Evolutionary conservation across 805 yeast species (phyloP), one percentile per base, ranked within the genome.

Genomic region (Hanseniaspora lindneri): DNA sequence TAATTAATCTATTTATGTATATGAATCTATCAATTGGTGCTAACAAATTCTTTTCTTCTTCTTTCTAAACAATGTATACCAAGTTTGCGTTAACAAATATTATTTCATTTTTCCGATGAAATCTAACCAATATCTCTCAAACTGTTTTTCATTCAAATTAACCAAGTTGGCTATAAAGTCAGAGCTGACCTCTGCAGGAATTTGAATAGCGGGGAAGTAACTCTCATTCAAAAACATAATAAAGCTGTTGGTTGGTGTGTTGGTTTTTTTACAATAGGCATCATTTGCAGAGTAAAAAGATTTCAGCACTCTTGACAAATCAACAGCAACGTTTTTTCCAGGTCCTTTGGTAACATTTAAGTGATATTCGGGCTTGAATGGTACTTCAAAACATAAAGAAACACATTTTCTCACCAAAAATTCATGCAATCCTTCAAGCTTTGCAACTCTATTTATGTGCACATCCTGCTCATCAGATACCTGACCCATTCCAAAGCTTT

Each of bases 331-430:
- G 51, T 79, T 71, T 57, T 89, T 73, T 54, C 74, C 76, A 60
- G 84, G 88, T 4, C 94, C 94, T 61, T 87, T 95, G 54, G 77
- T 76, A 42, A 79, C 66, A 58, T 80, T 76, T 56, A 80, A 79
- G 32, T 71, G 73, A 41, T 61, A 61, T 28, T 73, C 73, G 30
- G 79, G 74, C 55, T 81, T 79, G 60, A 84, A 79, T n/a, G 94
- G 85, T 41, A 86, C 67, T 61, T 85, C 88, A 67, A 86, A 83
- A 30, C 80, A 71, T 48, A 84, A 66, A 43, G 80, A 73, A 3
- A 87, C 73, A 24, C 77, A 70, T 54, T 79, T 80, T 44, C 79
- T 76, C 63, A 84, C 75, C 51, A 88, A 71, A 57, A 76, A 75
- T 37, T 75, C 78, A 49, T 82, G 80, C 42, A 84, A 75, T 6